Evolutionary conservation across 2,329 filamentous ascomycete species (phyloP).

Genomic region (Allantophomopsis cytisporea): DNA sequence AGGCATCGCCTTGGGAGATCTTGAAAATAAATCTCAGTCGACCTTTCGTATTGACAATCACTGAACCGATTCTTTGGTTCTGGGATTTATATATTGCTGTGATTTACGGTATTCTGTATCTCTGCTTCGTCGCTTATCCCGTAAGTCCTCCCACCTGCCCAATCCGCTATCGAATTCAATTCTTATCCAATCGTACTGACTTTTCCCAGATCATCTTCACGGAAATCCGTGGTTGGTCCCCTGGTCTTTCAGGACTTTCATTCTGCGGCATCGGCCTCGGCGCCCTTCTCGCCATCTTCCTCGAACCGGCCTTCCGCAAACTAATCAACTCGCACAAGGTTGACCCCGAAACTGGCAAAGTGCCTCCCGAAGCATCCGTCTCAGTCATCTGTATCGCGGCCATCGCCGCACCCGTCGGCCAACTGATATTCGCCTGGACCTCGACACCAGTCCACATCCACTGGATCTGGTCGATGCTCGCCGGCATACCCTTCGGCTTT

Average conservation of each 20-base stretch:
- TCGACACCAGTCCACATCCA: constrained; percentile 64
- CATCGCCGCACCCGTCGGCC: constrained; percentile 59
- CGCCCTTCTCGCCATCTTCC: constrained; percentile 43
- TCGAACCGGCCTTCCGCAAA: constrained; percentile 59
- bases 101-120: constrained; percentile 75
- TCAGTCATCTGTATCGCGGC: constrained; percentile 68
- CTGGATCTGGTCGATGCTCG: constrained; percentile 68
- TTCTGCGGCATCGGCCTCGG: constrained; percentile 62
- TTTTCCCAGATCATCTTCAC: constrained; percentile 47
- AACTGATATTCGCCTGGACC: constrained; percentile 84
- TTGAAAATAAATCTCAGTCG: constrained; percentile 64
- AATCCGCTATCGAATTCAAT: too few relatives aligned
- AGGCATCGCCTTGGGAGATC: constrained; percentile 46
- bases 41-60: constrained; percentile 64
- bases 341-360: constrained; percentile 62
- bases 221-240: constrained; percentile 59
- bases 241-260: constrained; percentile 60
- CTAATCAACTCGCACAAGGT: constrained; percentile 66
- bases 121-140: constrained; percentile 85
- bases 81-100: constrained; percentile 59
- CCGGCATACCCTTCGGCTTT: constrained; percentile 65
- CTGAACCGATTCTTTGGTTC: constrained; percentile 69
- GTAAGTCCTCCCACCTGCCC: constrained; percentile 13
- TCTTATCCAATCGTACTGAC: too few relatives aligned
- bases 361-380: constrained; percentile 68